Percentiles rank a stretch among this genome's conserved stretches.
Conservation (phyloP, 2,329 filamentous ascomycete genomes). For the Colletotrichum caudatum region DNA sequence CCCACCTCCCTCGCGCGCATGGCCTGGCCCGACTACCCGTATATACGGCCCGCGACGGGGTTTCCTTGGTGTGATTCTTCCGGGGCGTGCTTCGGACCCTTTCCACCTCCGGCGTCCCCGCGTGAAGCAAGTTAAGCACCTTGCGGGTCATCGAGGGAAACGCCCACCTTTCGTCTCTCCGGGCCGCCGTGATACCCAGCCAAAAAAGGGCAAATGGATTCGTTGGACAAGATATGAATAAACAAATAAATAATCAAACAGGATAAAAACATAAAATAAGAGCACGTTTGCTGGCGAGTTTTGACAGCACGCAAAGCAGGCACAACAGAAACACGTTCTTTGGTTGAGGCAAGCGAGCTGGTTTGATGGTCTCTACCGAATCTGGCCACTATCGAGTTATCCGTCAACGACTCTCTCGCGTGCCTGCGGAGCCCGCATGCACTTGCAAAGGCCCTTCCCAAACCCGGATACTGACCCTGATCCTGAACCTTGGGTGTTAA, state of each 20-base stretch:
- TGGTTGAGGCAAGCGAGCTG: constrained; percentile 4
- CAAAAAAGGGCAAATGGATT: background rate
- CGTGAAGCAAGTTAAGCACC: too few relatives aligned
- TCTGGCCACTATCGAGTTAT: background rate
- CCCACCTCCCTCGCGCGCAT: background rate
- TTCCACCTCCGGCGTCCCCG: too few relatives aligned
- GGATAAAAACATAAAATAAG: background rate
- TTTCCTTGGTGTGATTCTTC: background rate
- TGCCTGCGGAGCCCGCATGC: background rate
- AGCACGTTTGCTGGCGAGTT: background rate
- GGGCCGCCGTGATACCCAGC: background rate
- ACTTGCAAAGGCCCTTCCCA: background rate
- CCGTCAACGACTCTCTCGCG: background rate
- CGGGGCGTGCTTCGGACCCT: background rate
- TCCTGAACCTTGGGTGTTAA: background rate
- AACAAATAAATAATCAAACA: background rate
- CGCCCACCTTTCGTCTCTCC: background rate
- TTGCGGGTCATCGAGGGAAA: background rate
- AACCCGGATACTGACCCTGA: background rate
- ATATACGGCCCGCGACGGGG: background rate
- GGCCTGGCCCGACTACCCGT: too few relatives aligned
- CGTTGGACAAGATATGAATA: too few relatives aligned
- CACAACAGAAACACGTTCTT: background rate
- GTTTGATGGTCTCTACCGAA: background rate
- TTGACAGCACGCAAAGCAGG: background rate